Evolutionary conservation across 2,329 filamentous ascomycete species (phyloP).

Genomic region (Arachnomyces sp.): DNA sequence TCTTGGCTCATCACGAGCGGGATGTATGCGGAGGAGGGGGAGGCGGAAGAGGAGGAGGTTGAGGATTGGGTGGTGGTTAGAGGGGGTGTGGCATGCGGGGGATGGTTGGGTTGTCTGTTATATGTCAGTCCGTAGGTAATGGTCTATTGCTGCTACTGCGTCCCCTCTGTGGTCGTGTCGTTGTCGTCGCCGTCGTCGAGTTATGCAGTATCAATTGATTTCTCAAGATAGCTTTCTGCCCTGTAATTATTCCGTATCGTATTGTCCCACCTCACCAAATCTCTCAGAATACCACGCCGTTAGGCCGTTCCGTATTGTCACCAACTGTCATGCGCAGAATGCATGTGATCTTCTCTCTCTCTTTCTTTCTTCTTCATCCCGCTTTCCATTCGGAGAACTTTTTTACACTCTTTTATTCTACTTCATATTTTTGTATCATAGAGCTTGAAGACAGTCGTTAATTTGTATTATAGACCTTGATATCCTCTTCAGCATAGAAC

Average conservation of each 20-base stretch:
- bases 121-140: no score
- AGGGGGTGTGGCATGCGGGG: background rate
- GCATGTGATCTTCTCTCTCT: constrained; percentile 1
- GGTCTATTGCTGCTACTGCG: no score
- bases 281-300: background rate
- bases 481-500: no score
- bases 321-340: constrained; percentile 1
- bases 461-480: no score
- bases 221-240: no score
- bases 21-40: constrained; percentile 13
- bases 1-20: constrained; percentile 22
- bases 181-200: constrained; percentile 1
- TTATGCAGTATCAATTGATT: no score
- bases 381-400: background rate
- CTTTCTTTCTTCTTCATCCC: background rate
- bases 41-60: constrained; percentile 3
- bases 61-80: constrained; percentile 5
- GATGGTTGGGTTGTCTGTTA: no score
- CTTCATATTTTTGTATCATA: no score
- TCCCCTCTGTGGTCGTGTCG: background rate
- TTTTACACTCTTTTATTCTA: no score
- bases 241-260: no score
- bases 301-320: background rate
- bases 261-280: background rate
- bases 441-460: no score